A percentile compares a stretch with the other conserved stretches of the same genome.
Conservation (phyloP, 441 rosid species). For the Gossypium aridum region DNA sequence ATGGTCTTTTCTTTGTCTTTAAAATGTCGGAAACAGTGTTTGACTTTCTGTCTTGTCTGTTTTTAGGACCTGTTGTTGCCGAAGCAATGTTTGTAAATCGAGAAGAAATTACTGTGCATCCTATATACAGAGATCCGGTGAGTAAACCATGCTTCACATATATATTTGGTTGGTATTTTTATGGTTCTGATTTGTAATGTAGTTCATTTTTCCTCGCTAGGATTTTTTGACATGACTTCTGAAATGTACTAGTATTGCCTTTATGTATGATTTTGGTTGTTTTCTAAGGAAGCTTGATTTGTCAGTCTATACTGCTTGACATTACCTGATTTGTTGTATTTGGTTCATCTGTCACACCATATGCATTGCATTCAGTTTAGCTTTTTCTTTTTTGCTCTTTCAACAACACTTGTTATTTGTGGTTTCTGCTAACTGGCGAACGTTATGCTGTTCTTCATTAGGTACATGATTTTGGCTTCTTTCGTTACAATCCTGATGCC, state of each 20-base stretch:
- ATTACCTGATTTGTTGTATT: neutral
- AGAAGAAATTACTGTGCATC: constrained; percentile 80
- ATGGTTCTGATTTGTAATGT: neutral
- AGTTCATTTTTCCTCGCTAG: neutral
- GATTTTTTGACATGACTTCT: neutral
- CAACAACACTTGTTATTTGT: neutral
- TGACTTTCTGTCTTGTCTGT: constrained; percentile 10
- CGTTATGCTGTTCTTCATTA: constrained; percentile 26
- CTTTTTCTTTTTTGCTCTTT: neutral
- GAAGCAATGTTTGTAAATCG: constrained; percentile 95
- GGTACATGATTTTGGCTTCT: constrained; percentile 99
- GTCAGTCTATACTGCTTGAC: neutral
- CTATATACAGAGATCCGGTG: constrained; percentile 93
- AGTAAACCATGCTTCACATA: constrained; percentile 25
- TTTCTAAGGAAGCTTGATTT: neutral
- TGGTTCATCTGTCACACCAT: neutral
- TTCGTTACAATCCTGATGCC: constrained; percentile 76
- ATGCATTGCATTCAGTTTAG: neutral
- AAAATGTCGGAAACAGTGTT: neutral
- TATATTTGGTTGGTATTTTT: neutral
- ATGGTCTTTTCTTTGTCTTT: neutral
- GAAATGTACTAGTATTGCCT: neutral
- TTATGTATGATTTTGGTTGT: constrained; percentile 1
- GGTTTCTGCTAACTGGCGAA: constrained; percentile 15
- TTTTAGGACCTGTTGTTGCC: constrained; percentile 86